phyloP scores from a whole-genome alignment of 306 rosid genomes.

The Cucumis hystrix region DNA sequence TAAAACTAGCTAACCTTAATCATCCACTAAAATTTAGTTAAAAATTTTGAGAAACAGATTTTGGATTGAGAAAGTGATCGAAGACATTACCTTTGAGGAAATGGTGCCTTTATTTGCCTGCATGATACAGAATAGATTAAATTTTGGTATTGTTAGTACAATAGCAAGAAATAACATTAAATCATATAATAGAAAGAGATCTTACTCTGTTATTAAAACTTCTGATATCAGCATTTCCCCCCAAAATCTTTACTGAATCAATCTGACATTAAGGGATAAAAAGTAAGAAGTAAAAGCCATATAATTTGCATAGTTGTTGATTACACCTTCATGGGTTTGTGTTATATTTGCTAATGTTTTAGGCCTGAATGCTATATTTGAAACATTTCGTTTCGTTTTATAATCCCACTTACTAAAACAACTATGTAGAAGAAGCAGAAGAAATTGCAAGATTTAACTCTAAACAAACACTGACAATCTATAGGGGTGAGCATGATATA shows the following conservation, averaged over 20 bases:
- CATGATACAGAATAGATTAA: background rate
- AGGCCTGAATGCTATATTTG: too few species aligned
- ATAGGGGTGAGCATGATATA: too few species aligned
- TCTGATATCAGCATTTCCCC: background rate
- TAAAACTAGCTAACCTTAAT: too few species aligned
- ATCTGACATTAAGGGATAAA: background rate
- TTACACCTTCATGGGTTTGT: too few species aligned
- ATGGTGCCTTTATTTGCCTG: constrained; percentile 3
- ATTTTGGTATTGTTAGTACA: background rate
- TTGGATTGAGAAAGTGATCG: background rate
- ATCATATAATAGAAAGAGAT: background rate
- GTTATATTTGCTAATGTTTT: too few species aligned
- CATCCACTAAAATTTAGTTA: too few species aligned
- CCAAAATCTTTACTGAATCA: background rate
- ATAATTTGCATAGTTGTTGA: background rate
- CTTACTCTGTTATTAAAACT: background rate
- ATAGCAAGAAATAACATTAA: background rate
- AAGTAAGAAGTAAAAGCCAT: background rate
- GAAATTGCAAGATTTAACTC: background rate
- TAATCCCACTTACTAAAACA: background rate
- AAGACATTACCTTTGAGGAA: constrained; percentile 5
- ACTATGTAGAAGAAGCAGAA: background rate
- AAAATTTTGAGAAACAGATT: too few species aligned
- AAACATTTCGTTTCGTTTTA: background rate
- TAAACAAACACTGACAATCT: background rate